A percentile compares a stretch with the other conserved stretches of the same genome.
phyloP scores from a whole-genome alignment of 1,284 basidiomycete species.

The Ceratobasidium sp. region DNA sequence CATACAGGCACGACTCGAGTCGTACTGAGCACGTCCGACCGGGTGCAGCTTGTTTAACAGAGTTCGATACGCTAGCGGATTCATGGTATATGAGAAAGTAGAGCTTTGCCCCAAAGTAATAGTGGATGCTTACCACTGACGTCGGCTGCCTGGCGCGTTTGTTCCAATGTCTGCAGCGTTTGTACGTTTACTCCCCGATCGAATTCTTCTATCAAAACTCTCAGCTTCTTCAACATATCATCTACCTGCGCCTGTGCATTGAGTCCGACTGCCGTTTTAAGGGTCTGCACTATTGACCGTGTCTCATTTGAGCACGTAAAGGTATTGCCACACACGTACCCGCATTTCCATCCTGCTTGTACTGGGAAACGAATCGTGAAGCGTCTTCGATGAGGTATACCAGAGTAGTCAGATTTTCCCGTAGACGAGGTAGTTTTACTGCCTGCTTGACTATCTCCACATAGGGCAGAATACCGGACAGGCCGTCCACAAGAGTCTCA shows the following conservation, averaged over 20 bases:
- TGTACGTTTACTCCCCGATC: slow-evolving; percentile 2
- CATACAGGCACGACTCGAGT: background rate
- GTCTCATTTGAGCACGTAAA: background rate
- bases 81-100: background rate
- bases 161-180: background rate
- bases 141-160: background rate
- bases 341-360: background rate
- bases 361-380: background rate
- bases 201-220: background rate
- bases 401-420: background rate
- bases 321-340: background rate
- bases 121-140: background rate
- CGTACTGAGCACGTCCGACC: background rate
- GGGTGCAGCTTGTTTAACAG: background rate
- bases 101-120: background rate
- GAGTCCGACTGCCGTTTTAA: background rate
- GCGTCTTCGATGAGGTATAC: slow-evolving; percentile 13
- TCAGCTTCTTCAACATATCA: background rate
- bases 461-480: background rate
- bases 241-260: background rate
- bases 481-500: background rate
- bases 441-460: background rate
- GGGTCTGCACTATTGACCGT: background rate
- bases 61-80: background rate
- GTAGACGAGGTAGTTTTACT: background rate